Conservation (phyloP, 257 asterid genomes). For the Linderniella brevidens region DNA sequence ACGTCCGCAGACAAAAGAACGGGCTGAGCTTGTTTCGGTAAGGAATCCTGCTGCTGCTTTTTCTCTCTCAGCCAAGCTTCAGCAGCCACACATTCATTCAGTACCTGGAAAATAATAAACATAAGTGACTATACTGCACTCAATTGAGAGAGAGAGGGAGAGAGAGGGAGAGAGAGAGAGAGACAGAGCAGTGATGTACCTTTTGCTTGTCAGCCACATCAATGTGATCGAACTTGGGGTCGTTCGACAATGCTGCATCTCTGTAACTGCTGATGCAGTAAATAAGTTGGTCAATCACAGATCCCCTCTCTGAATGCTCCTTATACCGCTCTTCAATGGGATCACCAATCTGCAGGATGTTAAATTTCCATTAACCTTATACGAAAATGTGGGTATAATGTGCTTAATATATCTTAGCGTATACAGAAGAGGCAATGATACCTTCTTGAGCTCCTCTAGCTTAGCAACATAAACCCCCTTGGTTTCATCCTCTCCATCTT, state of each 20-base stretch:
- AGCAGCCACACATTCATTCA: conserved; percentile 59
- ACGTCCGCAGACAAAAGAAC: conserved; percentile 55
- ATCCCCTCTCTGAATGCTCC: conserved; percentile 52
- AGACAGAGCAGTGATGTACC: conserved; percentile 17
- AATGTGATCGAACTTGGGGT: conserved; percentile 70
- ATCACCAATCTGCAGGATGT: conserved; percentile 50
- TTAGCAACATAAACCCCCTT: conserved; percentile 47
- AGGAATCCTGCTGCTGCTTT: conserved; percentile 60
- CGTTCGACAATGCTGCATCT: conserved; percentile 56
- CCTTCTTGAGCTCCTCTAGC: conserved; percentile 59
- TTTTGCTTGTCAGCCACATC: conserved; percentile 61
- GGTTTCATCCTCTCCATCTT: conserved; percentile 85
- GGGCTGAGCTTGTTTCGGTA: conserved; percentile 54
- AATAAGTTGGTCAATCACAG: conserved; percentile 37
- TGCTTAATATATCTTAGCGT: background rate
- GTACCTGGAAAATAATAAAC: conserved; percentile 22
- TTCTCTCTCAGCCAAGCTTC: conserved; percentile 82
- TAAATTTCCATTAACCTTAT: background rate
- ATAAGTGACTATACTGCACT: background rate
- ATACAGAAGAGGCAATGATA: background rate
- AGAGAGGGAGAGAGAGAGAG: background rate
- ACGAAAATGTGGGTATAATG: background rate
- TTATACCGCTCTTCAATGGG: conserved; percentile 71
- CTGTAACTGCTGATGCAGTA: conserved; percentile 65
- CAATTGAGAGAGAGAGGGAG: background rate